Evolutionary conservation across 208 protist genomes (phyloP), one percentile per base, ranked within the genome.

Genomic region (Angomonas ambiguus): DNA sequence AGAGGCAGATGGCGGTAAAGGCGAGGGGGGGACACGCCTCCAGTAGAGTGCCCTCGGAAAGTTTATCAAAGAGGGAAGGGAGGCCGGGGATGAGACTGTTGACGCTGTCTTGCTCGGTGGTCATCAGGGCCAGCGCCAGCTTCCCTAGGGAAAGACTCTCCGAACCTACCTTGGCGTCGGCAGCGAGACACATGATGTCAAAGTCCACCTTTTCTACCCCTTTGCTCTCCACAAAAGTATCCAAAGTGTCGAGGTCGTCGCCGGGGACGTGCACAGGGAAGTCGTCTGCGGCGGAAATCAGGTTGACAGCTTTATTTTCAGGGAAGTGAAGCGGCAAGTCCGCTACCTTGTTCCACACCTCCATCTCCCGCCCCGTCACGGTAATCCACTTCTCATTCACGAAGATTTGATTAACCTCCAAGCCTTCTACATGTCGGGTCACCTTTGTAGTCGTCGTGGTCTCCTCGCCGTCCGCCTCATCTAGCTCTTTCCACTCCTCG

Each of bases 161-260:
- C 34, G 79, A 88, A 28, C 75, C 75, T 31, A 88, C 72, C 64
- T 87, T 93, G 51, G 85, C 74, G 33, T 87, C 76, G 11, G 83
- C 87, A 0, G 87, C 69, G 22, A 85, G 81, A 72, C 83, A 93
- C 75, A 93, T 80, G 55, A 88, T 80, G 62, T 83, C 79, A 62
- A 93, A 74, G 45, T 87, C 68, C 20, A 71, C 53, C 30, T n/a
- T 45, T 18, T 71, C 27, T 31, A 88, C 65, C 10, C 81, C 79
- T 24, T 63, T 58, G 18, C 32, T 49, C 22, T 60, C 32, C 59
- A 93, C 61, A 66, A 82, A 80, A 33, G 62, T 63, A 0, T 73
- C 62, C 51, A 93, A 63, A 30, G 87, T 93, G 10, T 64, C 75
- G 25, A 88, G 49, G 42, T 73, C 42, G 2, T 71, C 69, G 16